Evolutionary conservation across 805 yeast genomes (phyloP).

Genomic region (Ogataea degrootiae): DNA sequence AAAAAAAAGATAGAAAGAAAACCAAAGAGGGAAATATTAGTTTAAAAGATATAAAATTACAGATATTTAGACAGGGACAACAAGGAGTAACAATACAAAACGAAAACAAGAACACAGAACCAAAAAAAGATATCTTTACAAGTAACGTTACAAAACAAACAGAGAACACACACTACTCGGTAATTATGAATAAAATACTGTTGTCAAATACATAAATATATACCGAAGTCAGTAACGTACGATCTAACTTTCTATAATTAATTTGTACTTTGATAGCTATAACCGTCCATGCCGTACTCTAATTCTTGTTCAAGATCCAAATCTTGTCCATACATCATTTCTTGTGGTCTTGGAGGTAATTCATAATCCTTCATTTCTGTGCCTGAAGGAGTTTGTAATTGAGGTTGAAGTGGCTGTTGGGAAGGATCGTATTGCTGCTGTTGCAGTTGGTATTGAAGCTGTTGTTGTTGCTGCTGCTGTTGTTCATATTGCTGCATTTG

Average conservation of each 20-base stretch:
- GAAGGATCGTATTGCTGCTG: constrained; percentile 10
- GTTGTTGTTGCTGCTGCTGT: constrained; percentile 15
- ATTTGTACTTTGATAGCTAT: constrained; percentile 13
- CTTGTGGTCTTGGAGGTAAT: constrained; percentile 61
- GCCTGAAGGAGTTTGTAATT: constrained; percentile 40
- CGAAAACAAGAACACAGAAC: background rate
- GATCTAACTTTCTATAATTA: background rate
- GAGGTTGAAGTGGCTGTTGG: constrained; percentile 29
- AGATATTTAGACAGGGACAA: no score
- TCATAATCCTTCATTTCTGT: constrained; percentile 39
- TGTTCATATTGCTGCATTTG: constrained; percentile 14
- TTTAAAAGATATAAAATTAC: no score
- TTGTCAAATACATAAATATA: background rate
- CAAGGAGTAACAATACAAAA: background rate
- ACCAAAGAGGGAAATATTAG: no score
- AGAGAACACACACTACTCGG: background rate
- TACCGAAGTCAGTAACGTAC: background rate
- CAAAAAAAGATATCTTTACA: background rate
- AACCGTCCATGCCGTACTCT: constrained; percentile 64
- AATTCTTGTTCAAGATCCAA: constrained; percentile 58
- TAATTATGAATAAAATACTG: background rate
- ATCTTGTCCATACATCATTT: constrained; percentile 31
- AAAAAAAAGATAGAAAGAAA: no score
- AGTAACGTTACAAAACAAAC: background rate
- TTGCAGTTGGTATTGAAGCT: constrained; percentile 19